Base-by-base conservation (phyloP, 2,329 filamentous ascomycete species). In the Bipolaris zeicola region DNA sequence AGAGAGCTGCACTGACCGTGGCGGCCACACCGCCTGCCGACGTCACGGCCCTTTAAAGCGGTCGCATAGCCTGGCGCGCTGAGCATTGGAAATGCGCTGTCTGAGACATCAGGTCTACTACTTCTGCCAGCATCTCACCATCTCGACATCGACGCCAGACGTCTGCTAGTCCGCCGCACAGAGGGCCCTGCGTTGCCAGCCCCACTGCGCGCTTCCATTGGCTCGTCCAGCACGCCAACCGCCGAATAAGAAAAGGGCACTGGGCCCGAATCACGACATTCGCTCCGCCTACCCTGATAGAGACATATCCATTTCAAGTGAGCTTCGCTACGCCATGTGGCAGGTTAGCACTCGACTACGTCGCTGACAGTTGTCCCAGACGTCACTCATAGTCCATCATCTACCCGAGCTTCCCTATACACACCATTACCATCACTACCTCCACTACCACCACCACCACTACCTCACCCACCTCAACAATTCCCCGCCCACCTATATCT, bases 1-100 rank as follows among this genome's bases (percentile, higher is more conserved):
- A 65, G 67, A 71, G 63, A 68, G 62, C 68, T 67, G 74, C 74
- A 75, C 68, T 74, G 72, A 74, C 74, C 71, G 64, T 63, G 60
- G 42, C 63, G 61, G 42, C 60, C 65, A 72, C 74, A 76, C 74
- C 74, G 74, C 74, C 73, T 74, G 68, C 66, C 64, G 55, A 67
- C 71, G 64, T 72, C 65, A 65, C 65, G 60, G 64, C 62, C 54
- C 39, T 67, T 69, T 72, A 72, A 69, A 65, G 65, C 66, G 70
- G 64, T 73, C 66, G 64, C 68, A 63, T 59, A 50, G 64, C 66
- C 65, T 67, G 65, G 13, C 42, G n/a, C 67, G 63, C 60, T 58
- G 66, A 61, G 55, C 62, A 56, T 36, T 57, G 51, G 65, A 68
- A 69, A 76, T 76, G 74, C 72, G 69, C 71, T 75, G 71, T 73